A percentile compares a stretch with the other conserved stretches of the same genome.
Evolutionary conservation across 2,329 filamentous ascomycete genomes (phyloP).

Genomic region (Rhynchosporium graminicola): DNA sequence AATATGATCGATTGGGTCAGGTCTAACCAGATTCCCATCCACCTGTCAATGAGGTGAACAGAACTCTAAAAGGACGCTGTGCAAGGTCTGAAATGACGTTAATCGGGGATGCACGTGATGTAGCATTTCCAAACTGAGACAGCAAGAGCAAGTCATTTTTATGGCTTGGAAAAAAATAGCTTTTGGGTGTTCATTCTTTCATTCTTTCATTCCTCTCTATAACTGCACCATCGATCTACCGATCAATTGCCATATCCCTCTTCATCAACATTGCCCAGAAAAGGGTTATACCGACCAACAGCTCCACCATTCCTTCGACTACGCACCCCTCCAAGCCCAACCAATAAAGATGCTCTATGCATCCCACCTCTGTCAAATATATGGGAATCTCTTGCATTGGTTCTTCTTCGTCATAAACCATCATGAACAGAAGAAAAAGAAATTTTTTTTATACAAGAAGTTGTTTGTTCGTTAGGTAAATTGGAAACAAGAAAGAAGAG

Average conservation of each 20-base stretch:
- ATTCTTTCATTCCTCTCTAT: too few relatives aligned
- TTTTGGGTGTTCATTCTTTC: too few relatives aligned
- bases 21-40: background rate
- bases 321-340: constrained; percentile 5
- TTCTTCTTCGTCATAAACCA: constrained; percentile 7
- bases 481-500: background rate
- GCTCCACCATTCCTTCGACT: background rate
- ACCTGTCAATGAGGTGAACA: background rate
- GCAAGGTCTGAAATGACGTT: too few relatives aligned
- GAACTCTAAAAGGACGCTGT: too few relatives aligned
- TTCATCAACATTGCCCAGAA: background rate
- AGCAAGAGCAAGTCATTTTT: too few relatives aligned
- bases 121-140: too few relatives aligned
- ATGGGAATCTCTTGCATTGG: constrained; percentile 14
- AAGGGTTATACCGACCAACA: constrained; percentile 15
- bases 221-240: too few relatives aligned
- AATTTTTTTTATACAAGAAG: constrained; percentile 26
- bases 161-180: too few relatives aligned
- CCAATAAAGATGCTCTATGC: constrained; percentile 13
- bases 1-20: too few relatives aligned
- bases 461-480: background rate
- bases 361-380: background rate
- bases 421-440: constrained; percentile 4
- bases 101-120: too few relatives aligned
- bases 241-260: constrained; percentile 3